Evolutionary conservation across 331 rosid genomes (phyloP).

Genomic region (Malus hybrid): DNA sequence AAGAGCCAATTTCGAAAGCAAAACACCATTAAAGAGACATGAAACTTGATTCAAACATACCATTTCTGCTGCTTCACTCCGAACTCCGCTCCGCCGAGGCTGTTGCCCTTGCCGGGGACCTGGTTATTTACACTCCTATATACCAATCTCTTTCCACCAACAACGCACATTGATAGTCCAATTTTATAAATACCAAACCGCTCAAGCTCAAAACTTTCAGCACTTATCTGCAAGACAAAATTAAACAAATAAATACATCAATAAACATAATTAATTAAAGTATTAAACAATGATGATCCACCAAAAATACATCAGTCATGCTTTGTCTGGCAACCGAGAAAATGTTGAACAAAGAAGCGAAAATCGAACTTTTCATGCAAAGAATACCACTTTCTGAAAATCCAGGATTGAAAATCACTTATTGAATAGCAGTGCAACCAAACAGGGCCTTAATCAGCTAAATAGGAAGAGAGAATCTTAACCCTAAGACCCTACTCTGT

Average conservation of each 20-base stretch:
- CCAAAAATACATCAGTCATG: not conserved
- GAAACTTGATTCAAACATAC: constrained; percentile 17
- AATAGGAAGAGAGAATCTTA: not conserved
- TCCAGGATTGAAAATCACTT: not conserved
- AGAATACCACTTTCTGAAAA: not conserved
- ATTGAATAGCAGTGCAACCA: constrained; percentile 19
- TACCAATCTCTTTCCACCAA: not conserved
- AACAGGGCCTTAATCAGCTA: not conserved
- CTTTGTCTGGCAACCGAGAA: not conserved
- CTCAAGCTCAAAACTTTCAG: not conserved
- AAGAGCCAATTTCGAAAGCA: not conserved
- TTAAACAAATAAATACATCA: not conserved
- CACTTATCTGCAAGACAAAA: not conserved
- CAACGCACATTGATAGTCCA: constrained; percentile 2
- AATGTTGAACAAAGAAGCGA: not conserved
- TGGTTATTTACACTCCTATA: not conserved
- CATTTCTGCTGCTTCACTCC: constrained; percentile 24
- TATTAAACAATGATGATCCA: not conserved
- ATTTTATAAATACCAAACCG: not conserved
- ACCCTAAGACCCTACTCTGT: not conserved
- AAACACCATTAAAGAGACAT: constrained; percentile 1
- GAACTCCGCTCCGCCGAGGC: constrained; percentile 1
- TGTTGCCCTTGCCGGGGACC: not conserved
- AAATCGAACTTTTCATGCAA: not conserved
- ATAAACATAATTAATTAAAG: not conserved